Base-by-base conservation (phyloP, 345 rosid genomes). In the Lumnitzera littorea region DNA sequence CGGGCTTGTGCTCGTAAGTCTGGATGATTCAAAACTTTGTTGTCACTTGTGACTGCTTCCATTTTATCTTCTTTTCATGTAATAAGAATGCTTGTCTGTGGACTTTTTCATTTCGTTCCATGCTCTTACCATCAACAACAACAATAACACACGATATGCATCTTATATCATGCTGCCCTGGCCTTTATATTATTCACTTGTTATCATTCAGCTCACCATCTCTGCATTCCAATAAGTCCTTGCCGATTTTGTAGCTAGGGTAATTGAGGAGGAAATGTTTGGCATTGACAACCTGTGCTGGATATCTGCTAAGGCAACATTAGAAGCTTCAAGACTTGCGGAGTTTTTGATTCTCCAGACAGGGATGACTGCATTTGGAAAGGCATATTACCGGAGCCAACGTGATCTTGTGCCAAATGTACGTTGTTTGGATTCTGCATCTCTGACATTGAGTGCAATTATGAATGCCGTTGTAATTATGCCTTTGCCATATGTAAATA, bases 291-390 rank as follows among this genome's bases (percentile, higher is more conserved):
- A 89, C 64, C 61, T 92, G 80, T 80, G 89, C 64, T 92, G 98
- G 98, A 87, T 92, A 49, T 87, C 98, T 20, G 80, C 96, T 56
- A 87, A 89, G 76, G 84, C 96, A 65, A 87, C 96, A 25, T 64
- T 87, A 71, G 95, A 92, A 70, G 96, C 98, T 77, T 92, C 96
- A 25, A 81, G 86, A 72, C 82, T 79, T 63, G 87, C 96, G 8
- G 96, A 92, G 57, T 74, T 77, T 76, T 73, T 92, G 74, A 89
- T 92, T 73, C 82, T 92, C 65, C 92, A 81, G 78, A 87, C 98
- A 11, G 98, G 98, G 68, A 92, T 92, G 98, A 87, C 98, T 53
- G 91, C 94, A 43, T 92, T 92, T 58, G 98, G 98, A 58, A 89
- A 89, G 74, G 89, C 91, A 51, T 87, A 79, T 79, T 92, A 87